Evolutionary conservation across 1,139 yeast species (phyloP), one percentile per base, ranked within the genome.

Genomic region (Zygotorulaspora mrakii): DNA sequence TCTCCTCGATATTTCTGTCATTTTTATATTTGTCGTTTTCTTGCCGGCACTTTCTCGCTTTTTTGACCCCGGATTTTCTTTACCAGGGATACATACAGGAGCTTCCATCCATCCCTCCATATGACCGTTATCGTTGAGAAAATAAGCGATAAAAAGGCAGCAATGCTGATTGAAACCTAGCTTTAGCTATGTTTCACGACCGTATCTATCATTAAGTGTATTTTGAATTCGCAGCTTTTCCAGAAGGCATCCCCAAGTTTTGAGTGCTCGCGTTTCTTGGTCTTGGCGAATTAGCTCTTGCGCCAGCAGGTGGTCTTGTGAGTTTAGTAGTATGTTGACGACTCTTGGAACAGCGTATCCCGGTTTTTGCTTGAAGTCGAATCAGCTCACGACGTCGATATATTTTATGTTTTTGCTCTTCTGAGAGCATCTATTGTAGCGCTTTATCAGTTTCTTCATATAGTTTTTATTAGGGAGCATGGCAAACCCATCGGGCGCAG

Each of bases 371-470:
- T 40, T 52, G 32, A 57, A 57, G 44, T 55, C 48, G 35, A 55
- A 57, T 2, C 61, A 61, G 24, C 52, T 48, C 3, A 57, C 57
- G 2, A 55, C 53, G 11, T 55, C 53, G 9, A 54, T 9, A 31
- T 43, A 54, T 24, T 45, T 46, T 1, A 50, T 46, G 6, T 22
- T 24, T 1, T 25, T 24, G 20, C 18, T 22, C 8, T 23, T 30
- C 2, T 37, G 31, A n/a, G 33, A n/a, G 5, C 31, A 14, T 27
- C 34, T 39, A 32, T 52, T 51, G 27, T 38, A 39, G 13, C 21
- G 11, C 17, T 42, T 43, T 8, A 49, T 47, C 5, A 48, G 10
- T 3, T 16, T 22, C 24, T 33, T 39, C 13, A 43, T 18, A 10
- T 37, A 35, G 5, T 29, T 17, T 8, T 38, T 31, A 0, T 43